Percentiles rank a stretch among this genome's conserved stretches.
Evolutionary conservation across 2,329 filamentous ascomycete species (phyloP).

Genomic region (Leptographium galeiforme): DNA sequence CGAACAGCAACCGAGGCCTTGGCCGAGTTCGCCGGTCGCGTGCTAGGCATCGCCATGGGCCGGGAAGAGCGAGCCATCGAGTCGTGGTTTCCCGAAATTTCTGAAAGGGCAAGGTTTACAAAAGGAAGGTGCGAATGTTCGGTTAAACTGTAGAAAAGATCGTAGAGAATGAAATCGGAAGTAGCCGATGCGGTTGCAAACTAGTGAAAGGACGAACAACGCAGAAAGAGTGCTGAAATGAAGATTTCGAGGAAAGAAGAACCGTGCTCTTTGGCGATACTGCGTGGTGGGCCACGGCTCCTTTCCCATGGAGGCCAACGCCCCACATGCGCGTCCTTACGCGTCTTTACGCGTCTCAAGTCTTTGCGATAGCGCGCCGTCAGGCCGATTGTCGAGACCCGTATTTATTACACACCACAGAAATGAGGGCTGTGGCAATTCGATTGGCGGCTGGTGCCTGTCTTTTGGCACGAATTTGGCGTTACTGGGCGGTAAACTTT

Average conservation of each 20-base stretch:
- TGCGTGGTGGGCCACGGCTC: not conserved
- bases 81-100: not conserved
- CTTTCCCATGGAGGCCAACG: not conserved
- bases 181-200: not conserved
- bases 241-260: not conserved
- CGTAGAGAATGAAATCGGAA: not conserved
- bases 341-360: not conserved
- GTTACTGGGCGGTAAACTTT: too few species aligned
- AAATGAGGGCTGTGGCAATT: not conserved
- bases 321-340: not conserved
- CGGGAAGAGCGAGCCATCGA: slow-evolving; percentile 9
- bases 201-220: not conserved
- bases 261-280: not conserved
- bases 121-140: not conserved
- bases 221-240: not conserved
- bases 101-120: not conserved
- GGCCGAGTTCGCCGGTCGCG: slow-evolving; percentile 3
- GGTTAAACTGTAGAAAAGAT: not conserved
- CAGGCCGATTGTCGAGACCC: not conserved
- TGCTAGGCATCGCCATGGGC: slow-evolving; percentile 3
- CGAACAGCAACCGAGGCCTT: not conserved
- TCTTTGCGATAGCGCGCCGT: not conserved
- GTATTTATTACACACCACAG: not conserved
- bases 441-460: too few species aligned
- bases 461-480: too few species aligned